These are phyloP conservation scores for Takashimella koratensis DNA, from an alignment of 1,284 basidiomycete genomes.

Conservation along the genomic window DNA sequence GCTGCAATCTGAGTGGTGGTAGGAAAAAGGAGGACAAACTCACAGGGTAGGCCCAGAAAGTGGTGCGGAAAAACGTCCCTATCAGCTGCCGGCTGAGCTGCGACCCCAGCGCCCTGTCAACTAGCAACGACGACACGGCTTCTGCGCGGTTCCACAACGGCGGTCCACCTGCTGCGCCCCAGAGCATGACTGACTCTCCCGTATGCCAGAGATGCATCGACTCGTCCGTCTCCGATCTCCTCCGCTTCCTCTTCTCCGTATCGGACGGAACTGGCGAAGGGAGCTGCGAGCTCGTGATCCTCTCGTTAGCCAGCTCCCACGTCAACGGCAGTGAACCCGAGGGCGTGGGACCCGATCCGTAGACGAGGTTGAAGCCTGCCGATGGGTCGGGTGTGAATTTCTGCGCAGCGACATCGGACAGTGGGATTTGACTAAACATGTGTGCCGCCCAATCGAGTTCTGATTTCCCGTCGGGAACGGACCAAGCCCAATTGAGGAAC, in stretches of 20 bases:
- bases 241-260: neutral
- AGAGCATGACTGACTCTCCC: neutral
- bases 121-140: neutral
- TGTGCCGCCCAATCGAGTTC: neutral
- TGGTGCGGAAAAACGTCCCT: neutral
- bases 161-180: neutral
- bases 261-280: neutral
- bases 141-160: neutral
- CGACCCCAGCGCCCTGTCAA: neutral
- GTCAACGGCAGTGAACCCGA: neutral
- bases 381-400: neutral
- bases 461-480: neutral
- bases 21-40: neutral
- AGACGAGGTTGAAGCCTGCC: neutral
- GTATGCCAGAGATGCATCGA: neutral
- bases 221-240: neutral
- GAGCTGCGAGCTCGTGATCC: neutral
- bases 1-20: neutral
- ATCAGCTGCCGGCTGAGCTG: neutral
- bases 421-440: neutral
- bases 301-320: neutral
- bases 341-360: neutral
- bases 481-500: neutral
- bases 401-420: neutral
- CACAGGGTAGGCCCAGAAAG: neutral